phyloP scores from a whole-genome alignment of 108 stramenopile species.

The Nannochloropsis salina region DNA sequence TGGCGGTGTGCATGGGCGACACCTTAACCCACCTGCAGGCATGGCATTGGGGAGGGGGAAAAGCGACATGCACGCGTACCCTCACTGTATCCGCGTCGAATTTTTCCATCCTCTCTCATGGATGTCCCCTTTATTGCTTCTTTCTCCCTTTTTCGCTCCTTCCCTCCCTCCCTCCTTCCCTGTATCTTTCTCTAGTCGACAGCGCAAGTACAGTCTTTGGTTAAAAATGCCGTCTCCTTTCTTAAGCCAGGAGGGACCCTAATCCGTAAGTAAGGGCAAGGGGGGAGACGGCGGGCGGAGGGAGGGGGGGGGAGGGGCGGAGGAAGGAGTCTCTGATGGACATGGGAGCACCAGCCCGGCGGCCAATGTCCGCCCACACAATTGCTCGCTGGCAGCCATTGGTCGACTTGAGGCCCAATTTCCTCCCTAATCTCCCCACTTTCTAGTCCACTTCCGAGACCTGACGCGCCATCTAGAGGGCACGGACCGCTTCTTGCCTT shows the following conservation, averaged over 20 bases:
- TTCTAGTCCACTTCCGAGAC: not conserved
- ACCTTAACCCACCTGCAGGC: not conserved
- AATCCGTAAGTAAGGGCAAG: not conserved
- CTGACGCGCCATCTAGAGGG: not conserved
- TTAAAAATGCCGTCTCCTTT: not conserved
- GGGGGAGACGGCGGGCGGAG: not conserved
- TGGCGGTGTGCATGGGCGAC: not conserved
- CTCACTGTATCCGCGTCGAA: too few species aligned
- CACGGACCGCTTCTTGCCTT: not conserved
- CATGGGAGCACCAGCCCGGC: too few species aligned
- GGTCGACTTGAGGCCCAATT: not conserved
- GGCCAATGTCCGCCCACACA: too few species aligned
- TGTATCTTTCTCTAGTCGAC: not conserved
- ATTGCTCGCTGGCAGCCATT: not conserved
- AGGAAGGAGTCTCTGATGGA: not conserved
- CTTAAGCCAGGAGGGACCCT: not conserved
- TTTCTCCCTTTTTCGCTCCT: not conserved
- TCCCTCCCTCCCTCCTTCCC: not conserved
- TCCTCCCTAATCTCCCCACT: not conserved
- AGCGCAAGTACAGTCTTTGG: not conserved
- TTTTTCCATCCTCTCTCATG: too few species aligned
- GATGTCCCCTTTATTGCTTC: not conserved
- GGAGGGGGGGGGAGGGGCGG: not conserved
- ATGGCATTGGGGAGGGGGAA: not conserved
- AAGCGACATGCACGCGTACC: not conserved